Conservation (phyloP, 140 eudicot species). For the Cichorium intybus region DNA sequence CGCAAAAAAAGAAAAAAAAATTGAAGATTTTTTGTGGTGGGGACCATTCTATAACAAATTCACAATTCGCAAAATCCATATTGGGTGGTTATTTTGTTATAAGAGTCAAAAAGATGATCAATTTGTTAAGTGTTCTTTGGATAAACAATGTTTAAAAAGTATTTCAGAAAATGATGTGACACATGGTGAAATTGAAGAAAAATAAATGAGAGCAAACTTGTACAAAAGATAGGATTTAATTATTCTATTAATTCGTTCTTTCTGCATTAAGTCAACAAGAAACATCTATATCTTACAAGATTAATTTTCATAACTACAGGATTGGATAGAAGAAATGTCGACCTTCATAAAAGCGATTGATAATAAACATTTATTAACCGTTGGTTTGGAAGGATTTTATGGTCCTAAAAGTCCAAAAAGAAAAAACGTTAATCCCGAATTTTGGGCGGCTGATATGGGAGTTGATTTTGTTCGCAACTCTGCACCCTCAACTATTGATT, state of each 20-base stretch:
- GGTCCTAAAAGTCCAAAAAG: conserved; percentile 80
- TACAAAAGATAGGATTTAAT: too few species aligned
- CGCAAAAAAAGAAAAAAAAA: too few species aligned
- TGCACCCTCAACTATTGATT: conserved; percentile 69
- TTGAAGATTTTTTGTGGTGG: too few species aligned
- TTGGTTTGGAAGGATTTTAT: conserved; percentile 94
- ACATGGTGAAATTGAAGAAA: too few species aligned
- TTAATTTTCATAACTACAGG: conserved; percentile 53
- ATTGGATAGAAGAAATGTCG: conserved; percentile 96
- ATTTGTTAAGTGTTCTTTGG: not conserved
- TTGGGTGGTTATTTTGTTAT: too few species aligned
- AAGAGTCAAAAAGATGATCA: too few species aligned
- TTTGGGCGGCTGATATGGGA: conserved; percentile 90
- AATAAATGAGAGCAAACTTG: not conserved
- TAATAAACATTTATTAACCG: conserved; percentile 70
- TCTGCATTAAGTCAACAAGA: too few species aligned
- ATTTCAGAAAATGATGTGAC: not conserved
- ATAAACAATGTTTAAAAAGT: not conserved
- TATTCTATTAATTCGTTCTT: too few species aligned
- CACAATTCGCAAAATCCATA: too few species aligned
- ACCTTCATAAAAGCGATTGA: conserved; percentile 68
- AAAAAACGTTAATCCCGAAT: conserved; percentile 60
- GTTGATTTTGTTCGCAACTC: conserved; percentile 91
- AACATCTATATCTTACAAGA: not conserved
- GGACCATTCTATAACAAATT: too few species aligned